Conservation (phyloP, 75 land plant genomes). For the Ceratopteris richardii region DNA sequence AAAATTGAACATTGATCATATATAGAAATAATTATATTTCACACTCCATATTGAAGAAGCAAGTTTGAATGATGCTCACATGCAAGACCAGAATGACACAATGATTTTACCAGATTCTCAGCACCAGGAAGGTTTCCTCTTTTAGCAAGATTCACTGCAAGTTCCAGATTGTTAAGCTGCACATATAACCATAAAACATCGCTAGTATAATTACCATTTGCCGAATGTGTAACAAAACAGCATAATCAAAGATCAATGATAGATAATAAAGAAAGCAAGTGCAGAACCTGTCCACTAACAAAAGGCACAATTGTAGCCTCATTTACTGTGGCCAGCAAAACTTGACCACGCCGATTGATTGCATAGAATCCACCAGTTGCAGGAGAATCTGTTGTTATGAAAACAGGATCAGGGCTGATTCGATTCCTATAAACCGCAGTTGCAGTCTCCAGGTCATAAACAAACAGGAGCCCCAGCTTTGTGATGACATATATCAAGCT, state of each 20-base stretch:
- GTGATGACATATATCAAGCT: slow-evolving; percentile 91
- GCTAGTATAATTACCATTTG: too few species aligned
- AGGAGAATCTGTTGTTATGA: slow-evolving; percentile 85
- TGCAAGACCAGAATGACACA: too few species aligned
- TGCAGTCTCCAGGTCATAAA: slow-evolving; percentile 93
- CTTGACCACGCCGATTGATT: slow-evolving; percentile 91
- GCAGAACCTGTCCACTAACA: slow-evolving; percentile 76
- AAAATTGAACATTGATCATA: too few species aligned
- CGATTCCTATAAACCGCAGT: slow-evolving; percentile 93
- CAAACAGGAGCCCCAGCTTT: slow-evolving; percentile 97
- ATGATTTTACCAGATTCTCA: slow-evolving; percentile 71
- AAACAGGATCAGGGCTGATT: slow-evolving; percentile 99
- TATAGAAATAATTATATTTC: too few species aligned
- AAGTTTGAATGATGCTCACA: too few species aligned
- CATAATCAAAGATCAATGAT: too few species aligned
- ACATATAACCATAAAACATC: slow-evolving; percentile 4
- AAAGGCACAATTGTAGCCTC: slow-evolving; percentile 92
- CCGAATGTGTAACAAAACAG: too few species aligned
- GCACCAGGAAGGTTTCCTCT: slow-evolving; percentile 98
- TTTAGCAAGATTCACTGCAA: slow-evolving; percentile 96
- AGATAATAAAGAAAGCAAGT: not conserved
- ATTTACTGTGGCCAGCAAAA: slow-evolving; percentile 94
- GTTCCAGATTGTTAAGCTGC: slow-evolving; percentile 93
- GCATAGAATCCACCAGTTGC: slow-evolving; percentile 90
- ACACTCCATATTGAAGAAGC: too few species aligned